Base-by-base conservation (phyloP, 148 eudicot species). In the Dysphania ambrosioides region DNA sequence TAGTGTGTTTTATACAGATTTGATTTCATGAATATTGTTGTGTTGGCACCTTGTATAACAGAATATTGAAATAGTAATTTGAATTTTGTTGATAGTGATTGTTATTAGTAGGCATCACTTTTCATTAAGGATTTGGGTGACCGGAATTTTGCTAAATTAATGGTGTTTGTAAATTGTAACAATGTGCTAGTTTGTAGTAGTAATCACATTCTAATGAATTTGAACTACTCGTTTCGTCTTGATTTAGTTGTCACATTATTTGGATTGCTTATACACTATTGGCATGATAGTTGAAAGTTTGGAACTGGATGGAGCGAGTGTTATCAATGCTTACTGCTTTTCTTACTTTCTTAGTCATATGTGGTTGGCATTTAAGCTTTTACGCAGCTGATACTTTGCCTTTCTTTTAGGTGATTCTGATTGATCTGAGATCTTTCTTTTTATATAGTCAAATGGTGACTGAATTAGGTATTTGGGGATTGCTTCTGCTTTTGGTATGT, bases 1-100 rank as follows among this genome's bases (percentile, higher is more conserved):
- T 74, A n/a, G 19, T 36, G n/a, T 74, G 26, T 19, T 19, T 74
- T 73, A 23, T 13, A 31, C 32, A 13, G 2, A 19, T 72, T 68
- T 61, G 2, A 11, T 40, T 60, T 36, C 16, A 57, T 26, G 66
- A 12, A 9, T 27, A 63, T 29, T 79, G 56, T 0, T 66, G n/a
- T 66, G 30, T 38, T 4, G 32, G 8, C 23, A 8, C n/a, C 5
- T 31, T 15, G 8, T 29, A 34, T 5, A 10, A 6, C 10, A 11
- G n/a, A n/a, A 63, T n/a, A 31, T 7, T 19, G 1, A 16, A 12
- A 12, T 32, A 15, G 40, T 34, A 63, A 44, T 47, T 49, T 68
- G 57, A 36, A 8, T 47, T 26, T 16, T 12, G 34, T 70, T 5
- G 23, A 32, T 31, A 29, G 0, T 18, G 0, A 29, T 31, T 30